A percentile compares a stretch with the other conserved stretches of the same genome.
phyloP scores from a whole-genome alignment of 768 basidiomycete species.

The Termitomyces sp. region DNA sequence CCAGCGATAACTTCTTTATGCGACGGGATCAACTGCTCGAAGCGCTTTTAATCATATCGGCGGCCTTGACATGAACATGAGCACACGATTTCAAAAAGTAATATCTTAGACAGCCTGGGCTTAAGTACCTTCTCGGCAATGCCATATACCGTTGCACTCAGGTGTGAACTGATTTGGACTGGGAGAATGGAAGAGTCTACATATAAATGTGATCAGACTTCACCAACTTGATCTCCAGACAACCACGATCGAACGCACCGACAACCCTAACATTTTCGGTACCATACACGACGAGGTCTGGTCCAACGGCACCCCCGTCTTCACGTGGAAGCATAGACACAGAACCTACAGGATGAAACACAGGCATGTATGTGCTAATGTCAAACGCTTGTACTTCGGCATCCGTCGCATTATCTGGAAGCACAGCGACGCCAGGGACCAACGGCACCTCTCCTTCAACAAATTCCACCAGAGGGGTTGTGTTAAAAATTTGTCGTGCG shows the following conservation, averaged over 20 bases:
- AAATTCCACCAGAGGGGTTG: slow-evolving; percentile 1
- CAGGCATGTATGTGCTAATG: background rate
- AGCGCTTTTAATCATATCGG: slow-evolving; percentile 7
- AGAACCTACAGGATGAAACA: slow-evolving; percentile 9
- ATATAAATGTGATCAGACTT: background rate
- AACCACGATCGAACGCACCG: background rate
- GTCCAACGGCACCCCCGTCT: slow-evolving; percentile 10
- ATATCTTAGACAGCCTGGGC: background rate
- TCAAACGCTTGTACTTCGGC: slow-evolving; percentile 4
- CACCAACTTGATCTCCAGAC: background rate
- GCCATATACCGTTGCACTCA: slow-evolving; percentile 8
- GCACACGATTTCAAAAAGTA: background rate
- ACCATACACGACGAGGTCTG: slow-evolving; percentile 11
- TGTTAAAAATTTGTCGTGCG: slow-evolving; percentile 5
- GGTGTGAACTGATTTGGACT: slow-evolving; percentile 11
- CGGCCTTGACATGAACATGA: slow-evolving; percentile 1
- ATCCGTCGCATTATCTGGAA: slow-evolving; percentile 7
- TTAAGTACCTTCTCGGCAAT: slow-evolving; percentile 12
- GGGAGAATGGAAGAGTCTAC: slow-evolving; percentile 12
- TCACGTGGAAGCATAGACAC: slow-evolving; percentile 11
- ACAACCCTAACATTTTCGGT: slow-evolving; percentile 11
- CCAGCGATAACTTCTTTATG: background rate
- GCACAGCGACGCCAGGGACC: background rate
- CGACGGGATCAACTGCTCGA: background rate
- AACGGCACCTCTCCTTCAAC: background rate